Evolutionary conservation across 768 basidiomycete species (phyloP).

Genomic region (Suillus fuscotomentosus): DNA sequence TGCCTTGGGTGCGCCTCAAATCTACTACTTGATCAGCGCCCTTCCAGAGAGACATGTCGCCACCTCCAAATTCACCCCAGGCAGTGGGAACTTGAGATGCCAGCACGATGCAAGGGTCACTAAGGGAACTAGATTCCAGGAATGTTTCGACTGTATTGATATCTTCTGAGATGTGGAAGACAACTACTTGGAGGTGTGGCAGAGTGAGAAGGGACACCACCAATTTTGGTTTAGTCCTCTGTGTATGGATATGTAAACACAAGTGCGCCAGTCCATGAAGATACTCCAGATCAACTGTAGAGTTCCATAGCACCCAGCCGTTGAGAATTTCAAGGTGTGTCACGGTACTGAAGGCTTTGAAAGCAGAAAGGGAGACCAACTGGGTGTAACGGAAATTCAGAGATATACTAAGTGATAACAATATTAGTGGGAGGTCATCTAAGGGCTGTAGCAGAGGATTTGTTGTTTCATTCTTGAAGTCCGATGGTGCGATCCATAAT

Average conservation of each 20-base stretch:
- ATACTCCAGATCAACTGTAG: background rate
- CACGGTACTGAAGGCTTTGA: background rate
- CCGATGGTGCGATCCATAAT: too few relatives aligned
- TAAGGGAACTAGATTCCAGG: background rate
- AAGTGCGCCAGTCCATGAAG: background rate
- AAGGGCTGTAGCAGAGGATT: background rate
- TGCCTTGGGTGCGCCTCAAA: background rate
- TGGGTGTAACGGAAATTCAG: background rate
- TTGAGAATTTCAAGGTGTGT: background rate
- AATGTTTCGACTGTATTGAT: background rate
- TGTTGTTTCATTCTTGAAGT: too few relatives aligned
- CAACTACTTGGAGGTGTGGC: too few relatives aligned
- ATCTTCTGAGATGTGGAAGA: too few relatives aligned
- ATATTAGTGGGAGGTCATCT: background rate
- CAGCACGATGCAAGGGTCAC: background rate
- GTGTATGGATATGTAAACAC: background rate
- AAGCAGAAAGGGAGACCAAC: background rate
- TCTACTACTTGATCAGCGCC: background rate
- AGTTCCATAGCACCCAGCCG: background rate
- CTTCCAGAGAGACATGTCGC: background rate
- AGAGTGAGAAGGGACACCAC: too few relatives aligned
- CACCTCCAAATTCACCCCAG: background rate
- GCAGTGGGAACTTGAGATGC: background rate
- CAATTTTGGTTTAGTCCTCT: conserved; percentile 23
- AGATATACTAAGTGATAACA: background rate